Evolutionary conservation across 805 yeast species (phyloP), one percentile per base, ranked within the genome.

Genomic region (Zygosaccharomyces bailii): DNA sequence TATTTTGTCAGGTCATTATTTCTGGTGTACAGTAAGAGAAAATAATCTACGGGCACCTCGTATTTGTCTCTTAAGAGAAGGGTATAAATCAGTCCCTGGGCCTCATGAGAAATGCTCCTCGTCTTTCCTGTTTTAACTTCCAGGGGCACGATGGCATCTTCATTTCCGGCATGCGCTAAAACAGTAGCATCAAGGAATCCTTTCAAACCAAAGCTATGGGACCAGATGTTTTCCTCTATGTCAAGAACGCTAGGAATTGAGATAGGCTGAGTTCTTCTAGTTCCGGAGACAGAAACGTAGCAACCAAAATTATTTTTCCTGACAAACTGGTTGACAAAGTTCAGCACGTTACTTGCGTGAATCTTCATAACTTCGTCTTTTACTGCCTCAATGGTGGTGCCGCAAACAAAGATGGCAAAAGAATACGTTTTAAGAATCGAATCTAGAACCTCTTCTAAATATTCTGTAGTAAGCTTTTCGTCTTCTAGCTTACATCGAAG

Each of bases 111-210:
- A 4, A 83, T 61, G 30, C 79, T 71, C 37, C 77, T 79, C 24
- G 72, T 65, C 42, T 70, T 71, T 0, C 98, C 96, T 0, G 98
- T 88, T 60, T 93, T 93, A 46, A 93, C 79, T 60, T 93, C 99
- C 67, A 93, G 70, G 0, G 97, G 98, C 1, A 80, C 74, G 9
- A 88, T 73, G n/a, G 76, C 75, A 1, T 53, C 51, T 10, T 61
- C 57, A 4, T 70, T 70, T 34, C 68, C 67, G 6, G 74, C 59
- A 19, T 68, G 62, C 0, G 85, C 84, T 52, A 84, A 84, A 1
- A 88, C 73, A 0, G 96, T 88, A 2, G 84, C 96, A 67, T 93
- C 99, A 13, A 90, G 79, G 54, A 83, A 78, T 0, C 99, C 99
- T 53, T 87, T 79, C 6, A 93, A 65, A 0, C 99, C 99, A 67